Percentiles rank a stretch among this genome's conserved stretches.
These are phyloP conservation scores for Saccharomycopsis microspora DNA, from an alignment of 805 yeast genomes.

Conservation along the genomic window DNA sequence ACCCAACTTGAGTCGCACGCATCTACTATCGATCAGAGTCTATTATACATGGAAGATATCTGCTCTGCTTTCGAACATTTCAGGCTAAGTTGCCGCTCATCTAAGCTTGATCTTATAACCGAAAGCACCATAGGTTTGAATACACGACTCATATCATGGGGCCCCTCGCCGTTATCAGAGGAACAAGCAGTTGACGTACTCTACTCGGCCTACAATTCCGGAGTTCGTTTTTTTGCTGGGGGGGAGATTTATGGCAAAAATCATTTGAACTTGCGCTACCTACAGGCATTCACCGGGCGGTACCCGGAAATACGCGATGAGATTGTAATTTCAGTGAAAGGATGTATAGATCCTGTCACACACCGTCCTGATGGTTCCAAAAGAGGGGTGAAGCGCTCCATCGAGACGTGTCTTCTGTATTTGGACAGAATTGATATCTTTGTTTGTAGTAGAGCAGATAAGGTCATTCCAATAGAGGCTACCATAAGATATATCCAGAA, in stretches of 20 bases:
- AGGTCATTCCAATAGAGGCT: constrained; percentile 42
- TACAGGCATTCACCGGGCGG: constrained; percentile 44
- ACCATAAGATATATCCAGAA: constrained; percentile 45
- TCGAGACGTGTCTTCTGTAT: constrained; percentile 31
- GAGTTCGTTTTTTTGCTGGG: constrained; percentile 49
- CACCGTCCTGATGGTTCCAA: constrained; percentile 39
- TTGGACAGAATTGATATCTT: constrained; percentile 45
- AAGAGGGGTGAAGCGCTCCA: constrained; percentile 35
- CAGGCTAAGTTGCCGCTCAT: too few relatives aligned
- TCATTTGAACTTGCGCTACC: constrained; percentile 39
- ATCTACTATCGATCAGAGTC: too few relatives aligned
- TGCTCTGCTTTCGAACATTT: too few relatives aligned
- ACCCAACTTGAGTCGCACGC: too few relatives aligned
- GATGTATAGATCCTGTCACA: constrained; percentile 32
- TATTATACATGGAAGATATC: too few relatives aligned
- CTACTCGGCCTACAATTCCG: constrained; percentile 33
- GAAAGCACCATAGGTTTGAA: too few relatives aligned
- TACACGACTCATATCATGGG: constrained; percentile 21
- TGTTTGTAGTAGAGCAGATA: constrained; percentile 65
- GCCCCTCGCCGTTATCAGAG: constrained; percentile 38
- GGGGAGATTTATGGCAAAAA: constrained; percentile 71
- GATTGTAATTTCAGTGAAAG: constrained; percentile 58
- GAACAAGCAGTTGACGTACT: constrained; percentile 43
- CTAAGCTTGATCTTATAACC: too few relatives aligned
- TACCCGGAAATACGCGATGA: constrained; percentile 46